Evolutionary conservation across 208 protist genomes (phyloP).

Genomic region (Wallacemonas rigidus): DNA sequence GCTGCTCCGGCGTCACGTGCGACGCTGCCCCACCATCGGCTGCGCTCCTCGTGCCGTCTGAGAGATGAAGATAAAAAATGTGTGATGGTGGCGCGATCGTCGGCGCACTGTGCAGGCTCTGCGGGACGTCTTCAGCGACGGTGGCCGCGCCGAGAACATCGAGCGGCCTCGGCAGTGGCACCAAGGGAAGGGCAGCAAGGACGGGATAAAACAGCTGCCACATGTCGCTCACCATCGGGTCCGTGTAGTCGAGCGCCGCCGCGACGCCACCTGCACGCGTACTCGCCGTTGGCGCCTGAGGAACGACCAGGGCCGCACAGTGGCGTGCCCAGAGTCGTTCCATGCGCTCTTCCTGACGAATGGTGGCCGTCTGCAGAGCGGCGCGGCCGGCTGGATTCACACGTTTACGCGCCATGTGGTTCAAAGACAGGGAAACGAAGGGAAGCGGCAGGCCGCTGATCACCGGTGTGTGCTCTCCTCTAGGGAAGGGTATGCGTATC

Average conservation of each 20-base stretch:
- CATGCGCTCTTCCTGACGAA: conserved; percentile 22
- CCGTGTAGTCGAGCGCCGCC: conserved; percentile 40
- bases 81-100: conserved; percentile 5
- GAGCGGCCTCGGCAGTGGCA: conserved; percentile 28
- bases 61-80: conserved; percentile 21
- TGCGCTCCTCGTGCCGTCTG: background rate
- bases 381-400: background rate
- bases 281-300: conserved; percentile 15
- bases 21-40: background rate
- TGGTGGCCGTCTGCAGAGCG: conserved; percentile 10
- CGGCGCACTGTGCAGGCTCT: background rate
- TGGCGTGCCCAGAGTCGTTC: conserved; percentile 66
- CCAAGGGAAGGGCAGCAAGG: conserved; percentile 34
- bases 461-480: too few species aligned
- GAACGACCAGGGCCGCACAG: conserved; percentile 38
- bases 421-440: background rate
- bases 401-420: conserved; percentile 5
- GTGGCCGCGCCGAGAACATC: background rate
- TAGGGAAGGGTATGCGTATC: too few species aligned
- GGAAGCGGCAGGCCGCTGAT: too few species aligned
- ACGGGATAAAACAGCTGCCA: conserved; percentile 71
- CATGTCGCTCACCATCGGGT: conserved; percentile 66
- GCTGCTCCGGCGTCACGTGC: conserved; percentile 11
- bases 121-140: background rate
- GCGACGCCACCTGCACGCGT: conserved; percentile 1